Evolutionary conservation across 495 filamentous ascomycete genomes (phyloP).

Genomic region (Penicillium longicatenatum): DNA sequence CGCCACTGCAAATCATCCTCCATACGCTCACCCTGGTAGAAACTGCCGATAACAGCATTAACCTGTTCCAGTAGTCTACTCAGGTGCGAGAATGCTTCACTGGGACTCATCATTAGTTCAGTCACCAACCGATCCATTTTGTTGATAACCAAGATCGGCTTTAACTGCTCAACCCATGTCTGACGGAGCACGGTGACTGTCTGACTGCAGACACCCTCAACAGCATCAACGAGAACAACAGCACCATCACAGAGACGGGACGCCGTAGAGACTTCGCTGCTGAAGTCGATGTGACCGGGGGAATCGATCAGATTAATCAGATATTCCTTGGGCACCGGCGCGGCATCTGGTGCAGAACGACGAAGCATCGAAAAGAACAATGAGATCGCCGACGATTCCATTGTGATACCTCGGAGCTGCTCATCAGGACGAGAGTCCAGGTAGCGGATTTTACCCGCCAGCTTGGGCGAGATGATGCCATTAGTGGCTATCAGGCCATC

Average conservation of each 20-base stretch:
- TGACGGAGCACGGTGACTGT: slow-evolving; percentile 96
- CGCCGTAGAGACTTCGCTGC: slow-evolving; percentile 95
- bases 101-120: slow-evolving; percentile 88
- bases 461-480: slow-evolving; percentile 97
- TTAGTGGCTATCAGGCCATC: slow-evolving; percentile 97
- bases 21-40: slow-evolving; percentile 98
- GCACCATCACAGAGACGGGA: slow-evolving; percentile 95
- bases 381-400: slow-evolving; percentile 99
- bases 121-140: slow-evolving; percentile 95
- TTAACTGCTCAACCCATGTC: slow-evolving; percentile 94
- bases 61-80: slow-evolving; percentile 90
- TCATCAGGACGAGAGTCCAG: slow-evolving; percentile 97
- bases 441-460: slow-evolving; percentile 97
- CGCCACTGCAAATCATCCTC: slow-evolving; percentile 97
- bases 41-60: slow-evolving; percentile 95
- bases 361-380: slow-evolving; percentile 91
- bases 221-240: slow-evolving; percentile 93
- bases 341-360: slow-evolving; percentile 64
- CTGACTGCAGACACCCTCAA: slow-evolving; percentile 97
- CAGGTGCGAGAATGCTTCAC: slow-evolving; percentile 88
- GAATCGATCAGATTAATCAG: slow-evolving; percentile 98
- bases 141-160: slow-evolving; percentile 93
- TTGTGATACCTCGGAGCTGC: slow-evolving; percentile 95
- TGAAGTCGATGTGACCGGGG: slow-evolving; percentile 97
- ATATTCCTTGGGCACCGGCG: slow-evolving; percentile 78